A percentile compares a stretch with the other conserved stretches of the same genome.
These are phyloP conservation scores for Claviceps sp. DNA, from an alignment of 2,329 filamentous ascomycete species.

Conservation along the genomic window DNA sequence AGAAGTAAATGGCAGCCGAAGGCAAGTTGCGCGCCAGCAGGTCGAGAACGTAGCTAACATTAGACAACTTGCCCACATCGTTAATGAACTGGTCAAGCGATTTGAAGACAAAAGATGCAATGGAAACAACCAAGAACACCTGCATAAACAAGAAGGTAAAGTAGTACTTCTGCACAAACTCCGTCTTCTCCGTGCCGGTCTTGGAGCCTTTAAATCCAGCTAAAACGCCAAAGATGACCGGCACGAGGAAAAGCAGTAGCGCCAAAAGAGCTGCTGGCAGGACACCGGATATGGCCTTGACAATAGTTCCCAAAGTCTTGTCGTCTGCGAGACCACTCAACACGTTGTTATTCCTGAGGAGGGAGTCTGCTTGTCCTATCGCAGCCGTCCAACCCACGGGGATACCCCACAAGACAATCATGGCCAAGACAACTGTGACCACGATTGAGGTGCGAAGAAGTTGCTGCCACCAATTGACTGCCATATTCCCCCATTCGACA, in stretches of 20 bases:
- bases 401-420: slow-evolving; percentile 82
- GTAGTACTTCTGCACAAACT: slow-evolving; percentile 85
- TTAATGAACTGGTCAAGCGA: slow-evolving; percentile 50
- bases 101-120: slow-evolving; percentile 59
- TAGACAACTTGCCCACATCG: slow-evolving; percentile 27
- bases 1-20: slow-evolving; percentile 89
- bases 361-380: slow-evolving; percentile 60
- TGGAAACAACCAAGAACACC: slow-evolving; percentile 82
- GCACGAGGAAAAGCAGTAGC: slow-evolving; percentile 67
- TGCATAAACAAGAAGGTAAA: slow-evolving; percentile 92
- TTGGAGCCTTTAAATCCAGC: slow-evolving; percentile 65
- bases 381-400: slow-evolving; percentile 81
- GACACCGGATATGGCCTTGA: slow-evolving; percentile 64
- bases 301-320: slow-evolving; percentile 44
- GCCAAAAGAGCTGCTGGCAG: slow-evolving; percentile 66
- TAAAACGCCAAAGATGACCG: slow-evolving; percentile 62
- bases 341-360: slow-evolving; percentile 55
- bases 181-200: slow-evolving; percentile 63
- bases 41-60: slow-evolving; percentile 54
- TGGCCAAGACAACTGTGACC: slow-evolving; percentile 50
- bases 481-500: slow-evolving; percentile 96
- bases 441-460: slow-evolving; percentile 61
- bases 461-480: slow-evolving; percentile 83
- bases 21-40: slow-evolving; percentile 70
- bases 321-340: slow-evolving; percentile 55